A percentile compares a stretch with the other conserved stretches of the same genome.
Evolutionary conservation across 176 grass and related monocot genomes (phyloP).

Genomic region (Triticum turgidum): DNA sequence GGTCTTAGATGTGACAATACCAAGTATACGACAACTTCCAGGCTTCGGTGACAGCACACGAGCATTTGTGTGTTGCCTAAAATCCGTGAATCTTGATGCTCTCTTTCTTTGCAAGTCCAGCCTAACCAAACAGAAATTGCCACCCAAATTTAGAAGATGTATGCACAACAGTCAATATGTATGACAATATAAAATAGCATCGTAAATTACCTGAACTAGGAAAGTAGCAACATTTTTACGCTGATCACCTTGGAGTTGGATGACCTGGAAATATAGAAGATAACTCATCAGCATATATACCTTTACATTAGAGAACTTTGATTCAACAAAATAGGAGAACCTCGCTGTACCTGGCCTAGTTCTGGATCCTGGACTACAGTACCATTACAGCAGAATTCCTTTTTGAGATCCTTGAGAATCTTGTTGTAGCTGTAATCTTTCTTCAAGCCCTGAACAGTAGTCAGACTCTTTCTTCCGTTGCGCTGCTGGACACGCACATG

Average conservation of each 20-base stretch:
- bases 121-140: constrained; percentile 20
- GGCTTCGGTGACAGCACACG: neutral
- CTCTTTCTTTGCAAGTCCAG: constrained; percentile 59
- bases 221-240: constrained; percentile 67
- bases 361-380: constrained; percentile 69
- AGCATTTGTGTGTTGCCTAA: constrained; percentile 20
- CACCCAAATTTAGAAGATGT: neutral
- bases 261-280: constrained; percentile 35
- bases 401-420: constrained; percentile 68
- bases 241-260: constrained; percentile 71
- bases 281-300: neutral
- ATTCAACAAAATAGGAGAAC: neutral
- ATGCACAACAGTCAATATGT: neutral
- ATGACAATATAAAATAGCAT: neutral
- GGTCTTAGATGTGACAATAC: constrained; percentile 2
- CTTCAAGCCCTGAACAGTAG: constrained; percentile 66
- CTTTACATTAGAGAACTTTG: neutral
- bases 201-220: constrained; percentile 42
- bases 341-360: constrained; percentile 53
- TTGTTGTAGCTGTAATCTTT: constrained; percentile 73
- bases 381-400: constrained; percentile 67
- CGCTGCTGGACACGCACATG: constrained; percentile 65
- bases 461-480: constrained; percentile 75
- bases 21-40: constrained; percentile 3
- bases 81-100: constrained; percentile 67